Conservation (phyloP, 176 grass and related monocot species). For the Saccharum officinarum region DNA sequence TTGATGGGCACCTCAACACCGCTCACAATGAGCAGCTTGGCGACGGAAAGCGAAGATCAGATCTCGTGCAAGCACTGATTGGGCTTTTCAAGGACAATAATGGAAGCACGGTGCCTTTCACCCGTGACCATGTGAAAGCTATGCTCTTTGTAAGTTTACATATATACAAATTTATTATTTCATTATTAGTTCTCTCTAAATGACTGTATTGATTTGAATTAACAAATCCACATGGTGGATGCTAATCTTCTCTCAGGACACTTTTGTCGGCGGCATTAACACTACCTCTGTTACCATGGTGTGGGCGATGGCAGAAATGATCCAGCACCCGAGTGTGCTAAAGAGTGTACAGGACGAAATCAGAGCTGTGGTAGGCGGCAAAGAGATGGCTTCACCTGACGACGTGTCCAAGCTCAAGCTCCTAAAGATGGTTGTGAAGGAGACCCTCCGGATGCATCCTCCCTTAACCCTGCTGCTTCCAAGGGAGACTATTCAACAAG, state of each 20-base stretch:
- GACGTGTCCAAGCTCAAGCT: conserved; percentile 23
- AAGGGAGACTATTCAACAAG: not conserved
- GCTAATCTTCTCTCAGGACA: conserved; percentile 1
- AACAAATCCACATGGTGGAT: not conserved
- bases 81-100: not conserved
- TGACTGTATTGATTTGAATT: not conserved
- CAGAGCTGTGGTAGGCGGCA: conserved; percentile 5
- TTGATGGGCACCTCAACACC: not conserved
- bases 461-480: conserved; percentile 37
- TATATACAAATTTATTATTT: not conserved
- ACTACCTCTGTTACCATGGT: not conserved
- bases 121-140: conserved; percentile 19
- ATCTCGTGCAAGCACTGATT: conserved; percentile 1
- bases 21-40: no score
- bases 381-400: not conserved
- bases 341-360: conserved; percentile 20
- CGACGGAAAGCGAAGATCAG: no score
- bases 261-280: conserved; percentile 16
- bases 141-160: conserved; percentile 1
- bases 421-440: conserved; percentile 33
- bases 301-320: conserved; percentile 42
- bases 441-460: conserved; percentile 36
- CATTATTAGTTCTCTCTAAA: not conserved
- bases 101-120: not conserved
- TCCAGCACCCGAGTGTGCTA: conserved; percentile 4